Evolutionary conservation across 192 early-diverging fungal genomes (phyloP).

Genomic region (Phlyctochytrium bullatum): DNA sequence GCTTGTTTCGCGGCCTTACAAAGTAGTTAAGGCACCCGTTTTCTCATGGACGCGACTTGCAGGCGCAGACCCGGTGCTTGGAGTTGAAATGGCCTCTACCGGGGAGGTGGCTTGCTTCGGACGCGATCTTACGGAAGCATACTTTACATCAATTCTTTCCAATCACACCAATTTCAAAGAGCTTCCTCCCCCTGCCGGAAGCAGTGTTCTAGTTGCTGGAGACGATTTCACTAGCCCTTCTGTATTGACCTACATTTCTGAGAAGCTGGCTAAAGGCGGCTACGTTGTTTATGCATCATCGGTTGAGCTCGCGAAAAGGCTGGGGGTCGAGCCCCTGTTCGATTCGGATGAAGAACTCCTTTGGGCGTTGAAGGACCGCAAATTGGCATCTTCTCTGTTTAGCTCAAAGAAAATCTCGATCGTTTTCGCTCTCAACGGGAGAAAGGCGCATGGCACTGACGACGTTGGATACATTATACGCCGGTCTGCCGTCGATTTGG

Average conservation of each 20-base stretch:
- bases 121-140: constrained; percentile 83
- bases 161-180: constrained; percentile 85
- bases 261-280: constrained; percentile 56
- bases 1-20: constrained; percentile 52
- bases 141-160: constrained; percentile 73
- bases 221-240: constrained; percentile 68
- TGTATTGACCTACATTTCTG: constrained; percentile 72
- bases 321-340: background rate
- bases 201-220: constrained; percentile 61
- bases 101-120: constrained; percentile 99
- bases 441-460: constrained; percentile 25
- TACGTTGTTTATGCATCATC: constrained; percentile 73
- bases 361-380: constrained; percentile 33
- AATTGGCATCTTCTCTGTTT: constrained; percentile 32
- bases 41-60: constrained; percentile 95
- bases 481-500: constrained; percentile 49
- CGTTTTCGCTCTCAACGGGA: constrained; percentile 43
- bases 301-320: constrained; percentile 16
- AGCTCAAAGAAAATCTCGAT: constrained; percentile 31
- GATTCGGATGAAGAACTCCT: constrained; percentile 15
- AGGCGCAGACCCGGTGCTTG: constrained; percentile 94
- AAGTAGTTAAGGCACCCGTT: constrained; percentile 91
- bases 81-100: constrained; percentile 98
- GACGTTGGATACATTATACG: constrained; percentile 44
- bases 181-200: constrained; percentile 63